Conservation (phyloP, 495 filamentous ascomycete genomes). For the Penicillium desertorum region DNA sequence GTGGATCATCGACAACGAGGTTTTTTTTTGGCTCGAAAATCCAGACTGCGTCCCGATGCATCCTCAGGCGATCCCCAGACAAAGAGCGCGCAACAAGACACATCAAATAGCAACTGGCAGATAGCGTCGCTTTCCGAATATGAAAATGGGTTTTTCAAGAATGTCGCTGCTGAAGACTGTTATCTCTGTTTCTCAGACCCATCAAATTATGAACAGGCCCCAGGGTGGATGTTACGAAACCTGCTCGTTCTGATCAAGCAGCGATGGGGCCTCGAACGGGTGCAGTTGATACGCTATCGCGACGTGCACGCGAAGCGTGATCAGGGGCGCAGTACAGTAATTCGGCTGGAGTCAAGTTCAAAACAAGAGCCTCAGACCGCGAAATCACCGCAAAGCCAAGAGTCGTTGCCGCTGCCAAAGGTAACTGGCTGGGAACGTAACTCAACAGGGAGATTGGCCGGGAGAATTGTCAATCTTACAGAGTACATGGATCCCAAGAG, state of each 20-base stretch:
- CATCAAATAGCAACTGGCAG: conserved; percentile 53
- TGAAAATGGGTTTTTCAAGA: conserved; percentile 84
- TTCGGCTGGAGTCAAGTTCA: conserved; percentile 61
- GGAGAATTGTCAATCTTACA: conserved; percentile 72
- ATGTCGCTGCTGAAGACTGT: conserved; percentile 63
- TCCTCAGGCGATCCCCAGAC: background rate
- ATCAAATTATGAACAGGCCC: conserved; percentile 79
- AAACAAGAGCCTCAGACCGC: conserved; percentile 21
- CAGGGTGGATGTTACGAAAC: conserved; percentile 92
- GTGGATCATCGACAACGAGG: conserved; percentile 81
- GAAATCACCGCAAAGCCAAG: conserved; percentile 31
- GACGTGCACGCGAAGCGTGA: conserved; percentile 74
- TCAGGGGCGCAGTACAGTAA: conserved; percentile 74
- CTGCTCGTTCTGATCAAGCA: conserved; percentile 81
- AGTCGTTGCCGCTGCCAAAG: conserved; percentile 62
- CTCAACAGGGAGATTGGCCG: conserved; percentile 67
- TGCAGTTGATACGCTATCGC: conserved; percentile 87
- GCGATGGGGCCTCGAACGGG: conserved; percentile 71
- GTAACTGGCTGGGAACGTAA: conserved; percentile 95
- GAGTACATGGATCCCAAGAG: conserved; percentile 88
- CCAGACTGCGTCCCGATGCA: conserved; percentile 28
- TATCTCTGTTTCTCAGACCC: conserved; percentile 89
- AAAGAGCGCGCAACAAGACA: background rate
- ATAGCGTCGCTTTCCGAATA: conserved; percentile 72
- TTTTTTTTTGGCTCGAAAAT: conserved; percentile 86